phyloP scores from a whole-genome alignment of 2,329 filamentous ascomycete species.

The Nothomitra cinnamomea region DNA sequence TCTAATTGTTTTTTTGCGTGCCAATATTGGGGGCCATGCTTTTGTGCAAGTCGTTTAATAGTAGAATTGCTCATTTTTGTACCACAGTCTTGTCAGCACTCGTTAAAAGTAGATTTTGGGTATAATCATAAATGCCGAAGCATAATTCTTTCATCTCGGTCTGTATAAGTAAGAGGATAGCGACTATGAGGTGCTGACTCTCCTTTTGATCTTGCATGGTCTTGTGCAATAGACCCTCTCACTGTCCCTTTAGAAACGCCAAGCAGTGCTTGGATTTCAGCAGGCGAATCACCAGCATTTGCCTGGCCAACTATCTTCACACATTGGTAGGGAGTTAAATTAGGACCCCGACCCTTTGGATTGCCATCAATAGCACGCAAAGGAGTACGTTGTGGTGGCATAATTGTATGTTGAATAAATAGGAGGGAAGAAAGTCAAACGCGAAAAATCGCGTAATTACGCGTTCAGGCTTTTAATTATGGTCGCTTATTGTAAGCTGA shows the following conservation, averaged over 20 bases:
- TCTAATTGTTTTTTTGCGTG: too few species aligned
- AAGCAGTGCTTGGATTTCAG: neutral
- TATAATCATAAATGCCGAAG: neutral
- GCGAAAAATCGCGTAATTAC: neutral
- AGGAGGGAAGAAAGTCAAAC: neutral
- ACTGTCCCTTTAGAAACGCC: neutral
- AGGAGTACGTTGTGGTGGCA: neutral
- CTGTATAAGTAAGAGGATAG: neutral
- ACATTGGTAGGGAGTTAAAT: neutral
- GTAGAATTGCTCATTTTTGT: neutral
- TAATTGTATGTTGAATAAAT: neutral
- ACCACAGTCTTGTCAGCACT: neutral
- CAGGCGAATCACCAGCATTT: neutral
- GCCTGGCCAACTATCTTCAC: neutral
- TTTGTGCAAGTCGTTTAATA: too few species aligned
- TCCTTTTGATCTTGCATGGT: neutral
- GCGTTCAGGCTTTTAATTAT: neutral
- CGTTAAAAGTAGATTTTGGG: neutral
- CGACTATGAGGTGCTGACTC: neutral
- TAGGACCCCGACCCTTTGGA: neutral
- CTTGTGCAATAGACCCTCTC: neutral
- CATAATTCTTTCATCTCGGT: neutral
- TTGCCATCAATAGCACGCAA: neutral
- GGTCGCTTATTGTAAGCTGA: too few species aligned
- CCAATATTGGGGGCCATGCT: too few species aligned